Conservation (phyloP, 768 basidiomycete species). For the Pleurotus cornucopiae region DNA sequence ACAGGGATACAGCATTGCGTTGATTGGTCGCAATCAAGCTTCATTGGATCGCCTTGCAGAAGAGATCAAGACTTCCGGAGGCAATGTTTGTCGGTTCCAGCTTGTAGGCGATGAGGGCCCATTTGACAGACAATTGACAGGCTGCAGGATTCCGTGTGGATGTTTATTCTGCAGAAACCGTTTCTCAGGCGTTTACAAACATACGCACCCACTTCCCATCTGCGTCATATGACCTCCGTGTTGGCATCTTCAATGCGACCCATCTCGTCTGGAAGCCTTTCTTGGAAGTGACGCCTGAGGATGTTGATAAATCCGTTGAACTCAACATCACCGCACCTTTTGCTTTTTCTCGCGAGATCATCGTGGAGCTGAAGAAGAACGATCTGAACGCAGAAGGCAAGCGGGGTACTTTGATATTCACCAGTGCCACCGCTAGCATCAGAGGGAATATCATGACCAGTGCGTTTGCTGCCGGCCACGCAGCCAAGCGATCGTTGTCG, state of each 20-base stretch:
- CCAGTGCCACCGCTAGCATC: slow-evolving; percentile 41
- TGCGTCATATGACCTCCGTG: slow-evolving; percentile 44
- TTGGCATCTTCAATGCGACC: slow-evolving; percentile 62
- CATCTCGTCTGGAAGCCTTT: slow-evolving; percentile 61
- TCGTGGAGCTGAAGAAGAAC: slow-evolving; percentile 57
- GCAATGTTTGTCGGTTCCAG: no score
- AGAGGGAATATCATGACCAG: slow-evolving; percentile 61
- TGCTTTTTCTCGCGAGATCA: slow-evolving; percentile 58
- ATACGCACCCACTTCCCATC: slow-evolving; percentile 38
- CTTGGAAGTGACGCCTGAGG: slow-evolving; percentile 56
- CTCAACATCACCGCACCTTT: slow-evolving; percentile 56
- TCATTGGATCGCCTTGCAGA: slow-evolving; percentile 47
- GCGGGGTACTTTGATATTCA: slow-evolving; percentile 67
- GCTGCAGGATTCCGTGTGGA: slow-evolving; percentile 53
- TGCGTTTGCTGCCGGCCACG: slow-evolving; percentile 61
- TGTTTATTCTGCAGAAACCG: slow-evolving; percentile 44
- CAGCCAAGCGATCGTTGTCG: slow-evolving; percentile 54
- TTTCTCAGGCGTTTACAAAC: slow-evolving; percentile 43
- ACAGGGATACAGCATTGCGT: slow-evolving; percentile 61
- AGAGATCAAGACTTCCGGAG: slow-evolving; percentile 54
- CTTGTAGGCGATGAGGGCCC: not conserved
- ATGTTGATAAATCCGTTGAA: slow-evolving; percentile 45
- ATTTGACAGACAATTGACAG: slow-evolving; percentile 28
- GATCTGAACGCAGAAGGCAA: slow-evolving; percentile 39
- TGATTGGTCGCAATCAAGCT: slow-evolving; percentile 56